A percentile compares a stretch with the other conserved stretches of the same genome.
These are phyloP conservation scores for Tetradesmus obliquus DNA, from an alignment of 139 green algal species.

Conservation along the genomic window DNA sequence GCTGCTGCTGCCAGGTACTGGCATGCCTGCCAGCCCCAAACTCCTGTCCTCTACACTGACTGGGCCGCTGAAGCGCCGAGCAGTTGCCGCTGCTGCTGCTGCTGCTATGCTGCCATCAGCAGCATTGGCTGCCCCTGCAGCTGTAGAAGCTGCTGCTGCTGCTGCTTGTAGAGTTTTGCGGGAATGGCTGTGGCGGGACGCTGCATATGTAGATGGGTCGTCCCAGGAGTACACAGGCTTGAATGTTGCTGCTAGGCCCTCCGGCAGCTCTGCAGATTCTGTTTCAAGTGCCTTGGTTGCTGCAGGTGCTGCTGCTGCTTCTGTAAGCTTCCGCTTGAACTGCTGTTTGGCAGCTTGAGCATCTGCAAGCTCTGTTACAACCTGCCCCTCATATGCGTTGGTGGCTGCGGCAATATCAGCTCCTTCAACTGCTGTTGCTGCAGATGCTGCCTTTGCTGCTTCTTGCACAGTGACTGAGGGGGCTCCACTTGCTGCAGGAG, in stretches of 20 bases:
- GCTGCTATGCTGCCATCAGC: not conserved
- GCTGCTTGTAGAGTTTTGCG: not conserved
- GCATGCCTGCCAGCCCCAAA: not conserved
- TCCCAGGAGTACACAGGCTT: not conserved
- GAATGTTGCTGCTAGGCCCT: not conserved
- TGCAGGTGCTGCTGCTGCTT: constrained; percentile 12
- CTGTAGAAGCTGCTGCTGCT: not conserved
- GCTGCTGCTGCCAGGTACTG: not conserved
- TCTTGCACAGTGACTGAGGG: not conserved
- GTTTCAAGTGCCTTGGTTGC: not conserved
- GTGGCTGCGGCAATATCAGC: not conserved
- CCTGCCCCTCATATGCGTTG: not conserved
- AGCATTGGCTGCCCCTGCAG: not conserved
- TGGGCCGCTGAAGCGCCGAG: not conserved
- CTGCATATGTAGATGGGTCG: not conserved
- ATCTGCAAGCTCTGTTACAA: not conserved
- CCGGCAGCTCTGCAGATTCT: not conserved
- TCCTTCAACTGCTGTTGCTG: not conserved
- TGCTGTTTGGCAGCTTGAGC: not conserved
- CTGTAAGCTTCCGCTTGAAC: not conserved
- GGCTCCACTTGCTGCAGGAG: not conserved
- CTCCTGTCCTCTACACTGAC: not conserved
- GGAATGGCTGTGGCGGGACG: not conserved
- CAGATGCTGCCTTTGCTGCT: not conserved
- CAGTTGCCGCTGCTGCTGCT: not conserved